phyloP scores from a whole-genome alignment of 805 yeast species.

The Candida krabiensis region DNA sequence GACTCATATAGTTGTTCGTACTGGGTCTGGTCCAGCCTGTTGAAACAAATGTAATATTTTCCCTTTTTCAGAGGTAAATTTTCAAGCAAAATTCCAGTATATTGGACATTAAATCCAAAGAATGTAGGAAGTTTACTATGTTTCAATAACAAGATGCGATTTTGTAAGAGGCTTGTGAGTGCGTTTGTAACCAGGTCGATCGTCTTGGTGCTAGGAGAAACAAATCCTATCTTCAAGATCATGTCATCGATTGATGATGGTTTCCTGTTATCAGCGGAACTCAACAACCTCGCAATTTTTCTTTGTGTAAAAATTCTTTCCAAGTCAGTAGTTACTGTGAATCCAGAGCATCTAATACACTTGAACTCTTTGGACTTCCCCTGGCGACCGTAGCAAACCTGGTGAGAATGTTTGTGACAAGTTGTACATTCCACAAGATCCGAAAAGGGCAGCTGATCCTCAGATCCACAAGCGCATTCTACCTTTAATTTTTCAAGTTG shows the following conservation, averaged over 20 bases:
- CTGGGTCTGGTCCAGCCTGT: constrained; percentile 1
- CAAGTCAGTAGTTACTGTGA: constrained; percentile 10
- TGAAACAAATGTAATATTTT: constrained; percentile 13
- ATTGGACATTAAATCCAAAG: constrained; percentile 12
- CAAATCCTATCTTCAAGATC: constrained; percentile 8
- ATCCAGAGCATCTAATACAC: constrained; percentile 18
- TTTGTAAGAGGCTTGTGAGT: constrained; percentile 19
- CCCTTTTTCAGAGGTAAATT: constrained; percentile 16
- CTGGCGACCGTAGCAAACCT: constrained; percentile 20
- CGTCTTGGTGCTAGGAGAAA: not conserved
- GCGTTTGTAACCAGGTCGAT: constrained; percentile 14
- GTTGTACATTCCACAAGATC: constrained; percentile 16
- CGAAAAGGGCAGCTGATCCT: constrained; percentile 8
- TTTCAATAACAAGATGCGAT: constrained; percentile 16
- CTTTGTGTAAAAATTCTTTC: constrained; percentile 21
- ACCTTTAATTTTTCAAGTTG: constrained; percentile 1
- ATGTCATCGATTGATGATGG: constrained; percentile 5
- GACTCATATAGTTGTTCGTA: constrained; percentile 11
- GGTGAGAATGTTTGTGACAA: constrained; percentile 20
- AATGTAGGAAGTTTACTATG: constrained; percentile 10
- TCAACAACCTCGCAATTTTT: constrained; percentile 16
- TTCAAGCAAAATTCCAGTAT: constrained; percentile 14
- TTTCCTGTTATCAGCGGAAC: constrained; percentile 1
- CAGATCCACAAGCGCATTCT: constrained; percentile 23
- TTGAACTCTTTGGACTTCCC: constrained; percentile 9